Evolutionary conservation across 345 rosid genomes (phyloP).

Genomic region (Rhodamnia argentea): DNA sequence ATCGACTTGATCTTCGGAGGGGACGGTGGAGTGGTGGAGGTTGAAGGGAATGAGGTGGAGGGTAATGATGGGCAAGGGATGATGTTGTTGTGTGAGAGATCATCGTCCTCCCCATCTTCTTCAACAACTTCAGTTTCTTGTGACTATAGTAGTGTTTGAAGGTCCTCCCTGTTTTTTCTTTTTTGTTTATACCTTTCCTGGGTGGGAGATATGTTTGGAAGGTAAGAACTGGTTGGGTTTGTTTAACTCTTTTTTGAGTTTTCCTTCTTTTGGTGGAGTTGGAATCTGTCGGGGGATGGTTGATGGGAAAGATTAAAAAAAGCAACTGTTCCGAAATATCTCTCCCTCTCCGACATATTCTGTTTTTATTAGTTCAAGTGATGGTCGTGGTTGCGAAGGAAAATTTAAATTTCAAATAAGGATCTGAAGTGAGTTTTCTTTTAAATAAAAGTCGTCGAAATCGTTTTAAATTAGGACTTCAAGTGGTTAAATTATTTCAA

Average conservation of each 20-base stretch:
- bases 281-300: slow-evolving; percentile 1
- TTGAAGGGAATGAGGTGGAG: slow-evolving; percentile 15
- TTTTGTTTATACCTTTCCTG: background rate
- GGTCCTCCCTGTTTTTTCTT: background rate
- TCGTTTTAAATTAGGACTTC: too few relatives aligned
- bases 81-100: slow-evolving; percentile 17
- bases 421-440: too few relatives aligned
- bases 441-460: too few relatives aligned
- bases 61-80: slow-evolving; percentile 16
- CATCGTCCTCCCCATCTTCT: slow-evolving; percentile 25
- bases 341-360: background rate
- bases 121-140: slow-evolving; percentile 40
- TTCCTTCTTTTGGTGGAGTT: background rate
- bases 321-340: background rate
- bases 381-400: too few relatives aligned
- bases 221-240: background rate
- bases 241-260: background rate
- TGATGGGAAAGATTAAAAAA: background rate
- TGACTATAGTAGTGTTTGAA: slow-evolving; percentile 30
- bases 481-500: too few relatives aligned
- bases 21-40: slow-evolving; percentile 1
- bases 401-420: too few relatives aligned
- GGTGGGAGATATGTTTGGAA: slow-evolving; percentile 3
- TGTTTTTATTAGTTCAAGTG: too few relatives aligned
- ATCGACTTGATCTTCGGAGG: slow-evolving; percentile 61